Evolutionary conservation across 805 yeast genomes (phyloP), one percentile per base, ranked within the genome.

Genomic region (Jamesozyma spencerorum): DNA sequence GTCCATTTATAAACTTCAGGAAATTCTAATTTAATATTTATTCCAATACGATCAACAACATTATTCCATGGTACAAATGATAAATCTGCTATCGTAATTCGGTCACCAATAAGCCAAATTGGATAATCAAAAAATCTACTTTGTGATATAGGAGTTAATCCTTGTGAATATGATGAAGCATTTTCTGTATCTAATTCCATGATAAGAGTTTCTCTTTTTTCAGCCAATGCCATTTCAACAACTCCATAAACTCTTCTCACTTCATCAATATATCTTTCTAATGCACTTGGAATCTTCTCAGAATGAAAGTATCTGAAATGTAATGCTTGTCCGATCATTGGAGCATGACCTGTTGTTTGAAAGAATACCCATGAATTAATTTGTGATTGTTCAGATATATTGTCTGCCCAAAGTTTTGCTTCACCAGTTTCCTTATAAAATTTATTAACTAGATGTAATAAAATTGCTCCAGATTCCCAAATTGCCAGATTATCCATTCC

Each of bases 1-100:
- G 96, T 88, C 97, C 96, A 88, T 61, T 85, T 85, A 68, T 85
- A 87, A 36, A 87, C 96, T 65, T 88, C 97, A 1, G 96, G 96
- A 57, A 83, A 87, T 60, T 88, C 97, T 24, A 75, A 72, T 59
- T 82, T 81, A 53, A 88, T 74, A 54, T 84, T 85, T 47, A 88
- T 85, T 6, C 96, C 97, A 40, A 88, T 83, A 54, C 95, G 71
- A 59, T 85, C 95, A 40, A 88, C 94, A 14, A 88, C 96, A 55
- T 87, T 88, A 62, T 88, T 88, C 97, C 97, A 88, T 13, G 97
- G 94, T 22, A 88, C 95, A 65, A 88, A 88, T 18, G 90, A 77
- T 55, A 88, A 69, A 62, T 88, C 97, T 2, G 97, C 97, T 34
- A 88, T 79, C 1, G 96, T 75, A 37, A 79, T 71, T 34, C 72